These are phyloP conservation scores for Stylonectria norvegica DNA, from an alignment of 2,329 filamentous ascomycete genomes.

Conservation along the genomic window DNA sequence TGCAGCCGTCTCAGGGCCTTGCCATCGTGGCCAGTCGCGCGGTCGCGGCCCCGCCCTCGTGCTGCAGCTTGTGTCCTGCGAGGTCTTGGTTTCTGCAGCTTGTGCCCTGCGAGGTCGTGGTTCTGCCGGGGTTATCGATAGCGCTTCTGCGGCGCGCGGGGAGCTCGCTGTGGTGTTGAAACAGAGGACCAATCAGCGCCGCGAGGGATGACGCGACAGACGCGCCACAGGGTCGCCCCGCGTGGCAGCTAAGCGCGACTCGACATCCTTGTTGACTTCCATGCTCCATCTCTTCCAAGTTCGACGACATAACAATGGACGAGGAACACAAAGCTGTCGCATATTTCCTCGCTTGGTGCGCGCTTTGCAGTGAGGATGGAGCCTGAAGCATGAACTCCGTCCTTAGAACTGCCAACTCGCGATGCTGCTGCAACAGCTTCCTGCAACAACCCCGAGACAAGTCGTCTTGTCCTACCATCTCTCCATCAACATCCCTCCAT, in stretches of 20 bases:
- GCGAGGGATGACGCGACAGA: conserved; percentile 22
- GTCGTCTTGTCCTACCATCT: conserved; percentile 8
- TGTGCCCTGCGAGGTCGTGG: conserved; percentile 7
- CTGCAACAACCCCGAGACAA: neutral
- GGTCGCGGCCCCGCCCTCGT: conserved; percentile 15
- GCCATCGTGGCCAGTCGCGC: conserved; percentile 20
- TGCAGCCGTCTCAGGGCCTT: conserved; percentile 15
- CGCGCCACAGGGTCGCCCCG: conserved; percentile 20
- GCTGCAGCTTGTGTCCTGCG: conserved; percentile 20
- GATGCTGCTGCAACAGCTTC: neutral
- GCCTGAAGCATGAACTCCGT: neutral
- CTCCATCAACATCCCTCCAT: conserved; percentile 13
- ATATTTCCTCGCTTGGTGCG: neutral
- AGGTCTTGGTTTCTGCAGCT: conserved; percentile 13
- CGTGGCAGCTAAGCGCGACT: neutral
- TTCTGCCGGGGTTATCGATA: conserved; percentile 27
- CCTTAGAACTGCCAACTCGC: neutral
- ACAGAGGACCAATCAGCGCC: conserved; percentile 20
- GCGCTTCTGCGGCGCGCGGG: conserved; percentile 15
- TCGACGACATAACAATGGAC: too few species aligned
- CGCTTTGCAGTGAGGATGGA: neutral
- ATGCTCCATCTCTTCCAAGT: too few species aligned
- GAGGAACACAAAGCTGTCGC: too few species aligned
- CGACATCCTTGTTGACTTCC: neutral
- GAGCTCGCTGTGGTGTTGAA: neutral